These are phyloP conservation scores for Penicillium polonicum DNA, from an alignment of 2,329 filamentous ascomycete genomes.

Conservation along the genomic window DNA sequence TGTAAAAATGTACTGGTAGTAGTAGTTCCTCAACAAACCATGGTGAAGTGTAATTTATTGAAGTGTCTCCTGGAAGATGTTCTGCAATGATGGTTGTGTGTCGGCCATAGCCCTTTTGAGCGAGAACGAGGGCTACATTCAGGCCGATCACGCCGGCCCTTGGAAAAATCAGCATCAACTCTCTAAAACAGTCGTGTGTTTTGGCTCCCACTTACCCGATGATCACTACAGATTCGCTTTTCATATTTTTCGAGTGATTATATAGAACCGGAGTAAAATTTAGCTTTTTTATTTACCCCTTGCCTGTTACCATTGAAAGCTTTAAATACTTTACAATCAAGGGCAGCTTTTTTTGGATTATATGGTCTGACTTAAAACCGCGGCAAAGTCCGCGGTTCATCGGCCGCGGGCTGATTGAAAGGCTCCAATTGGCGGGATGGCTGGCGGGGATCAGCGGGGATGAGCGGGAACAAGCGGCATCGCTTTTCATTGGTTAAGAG, in stretches of 20 bases:
- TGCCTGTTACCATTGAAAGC: neutral
- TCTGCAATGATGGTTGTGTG: slow-evolving; percentile 41
- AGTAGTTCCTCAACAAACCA: slow-evolving; percentile 26
- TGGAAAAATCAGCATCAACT: neutral
- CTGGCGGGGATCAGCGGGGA: neutral
- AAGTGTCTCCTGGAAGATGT: slow-evolving; percentile 44
- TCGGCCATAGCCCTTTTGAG: slow-evolving; percentile 1
- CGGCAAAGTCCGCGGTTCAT: slow-evolving; percentile 1
- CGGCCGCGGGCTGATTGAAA: neutral
- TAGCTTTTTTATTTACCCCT: neutral
- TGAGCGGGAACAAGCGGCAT: neutral
- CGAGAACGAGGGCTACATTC: slow-evolving; percentile 6
- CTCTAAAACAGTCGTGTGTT: neutral
- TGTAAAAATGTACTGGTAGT: neutral
- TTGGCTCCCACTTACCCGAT: neutral
- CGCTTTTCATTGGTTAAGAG: neutral
- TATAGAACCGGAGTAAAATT: neutral
- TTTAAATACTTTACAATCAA: neutral
- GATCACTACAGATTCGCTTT: slow-evolving; percentile 2
- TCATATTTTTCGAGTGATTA: neutral
- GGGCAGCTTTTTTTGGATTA: neutral
- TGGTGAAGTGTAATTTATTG: slow-evolving; percentile 44
- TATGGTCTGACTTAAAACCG: neutral
- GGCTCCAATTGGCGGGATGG: neutral
- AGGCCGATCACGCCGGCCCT: slow-evolving; percentile 5